These are phyloP conservation scores for Auxenochlorella protothecoides DNA, from an alignment of 139 green algal species.

Conservation along the genomic window DNA sequence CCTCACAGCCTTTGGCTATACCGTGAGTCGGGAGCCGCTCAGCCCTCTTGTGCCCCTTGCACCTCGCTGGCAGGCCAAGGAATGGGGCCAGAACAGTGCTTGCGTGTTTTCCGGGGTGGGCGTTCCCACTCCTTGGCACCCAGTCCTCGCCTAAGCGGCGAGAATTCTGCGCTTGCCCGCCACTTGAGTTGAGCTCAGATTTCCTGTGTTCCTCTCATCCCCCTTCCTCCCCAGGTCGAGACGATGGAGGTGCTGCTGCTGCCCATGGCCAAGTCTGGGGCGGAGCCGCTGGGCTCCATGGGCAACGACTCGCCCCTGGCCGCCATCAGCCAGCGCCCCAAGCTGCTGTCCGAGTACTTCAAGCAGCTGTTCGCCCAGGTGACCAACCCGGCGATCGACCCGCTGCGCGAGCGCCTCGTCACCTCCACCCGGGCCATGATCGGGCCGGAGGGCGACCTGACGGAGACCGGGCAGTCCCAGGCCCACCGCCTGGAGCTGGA, in stretches of 20 bases:
- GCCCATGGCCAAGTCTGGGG: constrained; percentile 76
- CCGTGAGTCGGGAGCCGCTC: constrained; percentile 14
- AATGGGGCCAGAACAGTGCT: no score
- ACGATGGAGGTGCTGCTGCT: constrained; percentile 94
- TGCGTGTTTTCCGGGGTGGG: no score
- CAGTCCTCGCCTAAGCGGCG: no score
- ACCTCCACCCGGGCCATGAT: constrained; percentile 85
- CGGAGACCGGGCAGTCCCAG: constrained; percentile 30
- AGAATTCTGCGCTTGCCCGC: no score
- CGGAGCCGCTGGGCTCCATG: constrained; percentile 99
- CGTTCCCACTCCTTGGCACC: no score
- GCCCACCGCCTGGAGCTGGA: constrained; percentile 78
- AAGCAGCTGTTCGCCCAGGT: constrained; percentile 99
- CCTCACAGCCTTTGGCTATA: constrained; percentile 65
- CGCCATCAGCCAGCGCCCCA: constrained; percentile 77
- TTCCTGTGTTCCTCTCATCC: no score
- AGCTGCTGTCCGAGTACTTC: constrained; percentile 98
- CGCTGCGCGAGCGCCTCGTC: constrained; percentile 94
- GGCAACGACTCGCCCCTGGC: constrained; percentile 94
- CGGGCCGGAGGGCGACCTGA: constrained; percentile 85
- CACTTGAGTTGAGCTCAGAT: no score
- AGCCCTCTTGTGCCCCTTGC: no score
- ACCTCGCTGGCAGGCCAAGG: no score
- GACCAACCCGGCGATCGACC: constrained; percentile 99
- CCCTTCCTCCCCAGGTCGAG: constrained; percentile 53